Evolutionary conservation across 208 protist species (phyloP).

Genomic region (Crithidia bombi): DNA sequence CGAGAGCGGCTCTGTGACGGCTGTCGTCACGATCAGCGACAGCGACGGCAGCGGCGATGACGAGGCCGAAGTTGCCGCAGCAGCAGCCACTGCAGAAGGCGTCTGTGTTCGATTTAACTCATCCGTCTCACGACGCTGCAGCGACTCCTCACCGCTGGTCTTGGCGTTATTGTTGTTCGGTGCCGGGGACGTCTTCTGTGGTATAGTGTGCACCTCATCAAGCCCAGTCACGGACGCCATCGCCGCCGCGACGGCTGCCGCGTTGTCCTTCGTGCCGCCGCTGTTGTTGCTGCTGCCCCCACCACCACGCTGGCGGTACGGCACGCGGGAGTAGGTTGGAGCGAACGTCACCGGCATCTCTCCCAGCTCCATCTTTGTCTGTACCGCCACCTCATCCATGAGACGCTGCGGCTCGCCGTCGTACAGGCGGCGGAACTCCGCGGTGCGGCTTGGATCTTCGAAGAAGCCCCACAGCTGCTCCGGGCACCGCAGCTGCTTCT

Average conservation of each 20-base stretch:
- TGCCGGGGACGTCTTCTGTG: not conserved
- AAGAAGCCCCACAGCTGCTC: slow-evolving; percentile 64
- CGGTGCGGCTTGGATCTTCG: slow-evolving; percentile 11
- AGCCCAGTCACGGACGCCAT: not conserved
- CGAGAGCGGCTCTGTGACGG: slow-evolving; percentile 15
- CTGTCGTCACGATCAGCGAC: not conserved
- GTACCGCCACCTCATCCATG: slow-evolving; percentile 53
- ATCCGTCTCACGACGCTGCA: not conserved
- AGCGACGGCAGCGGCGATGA: not conserved
- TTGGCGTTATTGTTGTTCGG: not conserved
- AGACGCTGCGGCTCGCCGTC: slow-evolving; percentile 59
- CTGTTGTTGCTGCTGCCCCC: not conserved
- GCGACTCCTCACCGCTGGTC: not conserved
- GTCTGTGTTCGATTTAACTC: slow-evolving; percentile 4
- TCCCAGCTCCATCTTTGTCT: slow-evolving; percentile 58
- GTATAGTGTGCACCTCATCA: not conserved
- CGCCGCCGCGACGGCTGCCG: not conserved
- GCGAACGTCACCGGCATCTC: slow-evolving; percentile 72
- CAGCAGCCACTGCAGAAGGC: not conserved
- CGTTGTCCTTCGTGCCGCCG: not conserved
- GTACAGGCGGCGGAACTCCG: slow-evolving; percentile 39
- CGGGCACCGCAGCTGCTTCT: slow-evolving; percentile 54
- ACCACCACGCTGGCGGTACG: slow-evolving; percentile 18
- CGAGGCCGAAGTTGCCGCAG: not conserved
- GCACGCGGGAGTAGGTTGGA: slow-evolving; percentile 65